A percentile compares a stretch with the other conserved stretches of the same genome.
These are phyloP conservation scores for Naegleria lovaniensis DNA, from an alignment of 208 protist genomes.

Conservation along the genomic window DNA sequence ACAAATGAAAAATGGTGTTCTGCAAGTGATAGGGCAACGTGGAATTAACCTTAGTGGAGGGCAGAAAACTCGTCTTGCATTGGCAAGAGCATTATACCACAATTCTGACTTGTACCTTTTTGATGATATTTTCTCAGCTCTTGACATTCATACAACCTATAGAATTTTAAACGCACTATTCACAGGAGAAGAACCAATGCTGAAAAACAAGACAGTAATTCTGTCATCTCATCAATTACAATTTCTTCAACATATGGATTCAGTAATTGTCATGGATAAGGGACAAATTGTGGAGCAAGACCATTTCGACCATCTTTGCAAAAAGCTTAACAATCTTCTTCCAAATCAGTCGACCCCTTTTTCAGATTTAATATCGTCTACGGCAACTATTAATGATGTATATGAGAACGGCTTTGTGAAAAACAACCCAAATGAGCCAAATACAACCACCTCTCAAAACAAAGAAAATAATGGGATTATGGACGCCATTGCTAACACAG, in stretches of 20 bases:
- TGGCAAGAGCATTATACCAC: constrained; percentile 45
- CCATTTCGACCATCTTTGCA: background rate
- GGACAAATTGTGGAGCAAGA: constrained; percentile 49
- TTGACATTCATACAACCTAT: constrained; percentile 40
- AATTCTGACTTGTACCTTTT: constrained; percentile 41
- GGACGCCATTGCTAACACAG: constrained; percentile 52
- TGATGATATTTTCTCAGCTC: constrained; percentile 44
- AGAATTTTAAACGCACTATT: no score
- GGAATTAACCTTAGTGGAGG: constrained; percentile 64
- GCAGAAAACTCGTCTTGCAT: constrained; percentile 50
- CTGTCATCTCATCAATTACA: constrained; percentile 87
- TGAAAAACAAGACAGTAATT: constrained; percentile 71
- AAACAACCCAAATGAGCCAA: constrained; percentile 12
- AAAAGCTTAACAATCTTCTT: background rate
- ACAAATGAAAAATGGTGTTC: constrained; percentile 63
- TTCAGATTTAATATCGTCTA: no score
- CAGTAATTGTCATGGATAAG: constrained; percentile 68
- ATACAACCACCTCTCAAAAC: no score
- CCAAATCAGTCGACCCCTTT: no score
- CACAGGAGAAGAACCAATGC: background rate
- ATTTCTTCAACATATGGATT: constrained; percentile 60
- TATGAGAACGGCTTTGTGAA: no score
- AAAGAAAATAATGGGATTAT: no score
- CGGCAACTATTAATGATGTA: no score
- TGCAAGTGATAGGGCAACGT: constrained; percentile 64